Percentiles rank a stretch among this genome's conserved stretches.
These are phyloP conservation scores for Phytophthora citrophthora DNA, from an alignment of 352 stramenopile species.

Conservation along the genomic window DNA sequence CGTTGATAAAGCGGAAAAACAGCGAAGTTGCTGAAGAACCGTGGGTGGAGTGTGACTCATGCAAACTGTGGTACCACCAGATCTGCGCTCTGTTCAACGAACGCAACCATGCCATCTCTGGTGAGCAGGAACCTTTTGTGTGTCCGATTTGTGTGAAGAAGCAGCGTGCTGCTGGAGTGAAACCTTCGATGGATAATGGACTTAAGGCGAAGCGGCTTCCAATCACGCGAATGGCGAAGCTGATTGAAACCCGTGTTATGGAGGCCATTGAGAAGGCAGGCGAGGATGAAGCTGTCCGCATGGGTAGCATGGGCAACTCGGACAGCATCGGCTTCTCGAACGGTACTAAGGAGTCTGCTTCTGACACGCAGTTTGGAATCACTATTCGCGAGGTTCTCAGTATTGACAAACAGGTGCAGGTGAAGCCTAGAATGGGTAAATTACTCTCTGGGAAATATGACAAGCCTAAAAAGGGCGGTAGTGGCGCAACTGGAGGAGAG, in stretches of 20 bases:
- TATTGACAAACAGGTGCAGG: slow-evolving; percentile 89
- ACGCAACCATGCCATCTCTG: slow-evolving; percentile 95
- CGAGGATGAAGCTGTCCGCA: slow-evolving; percentile 78
- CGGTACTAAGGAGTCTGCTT: slow-evolving; percentile 66
- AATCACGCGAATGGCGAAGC: slow-evolving; percentile 84
- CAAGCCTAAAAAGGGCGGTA: slow-evolving; percentile 57
- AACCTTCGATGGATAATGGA: slow-evolving; percentile 81
- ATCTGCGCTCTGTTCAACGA: slow-evolving; percentile 99
- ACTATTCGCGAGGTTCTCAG: slow-evolving; percentile 88
- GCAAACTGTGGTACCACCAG: slow-evolving; percentile 99
- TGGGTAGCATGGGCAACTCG: slow-evolving; percentile 83
- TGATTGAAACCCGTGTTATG: slow-evolving; percentile 86
- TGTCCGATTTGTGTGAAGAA: slow-evolving; percentile 90
- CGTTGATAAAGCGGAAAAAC: slow-evolving; percentile 98
- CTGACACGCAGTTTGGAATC: slow-evolving; percentile 83
- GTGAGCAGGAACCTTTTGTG: slow-evolving; percentile 87
- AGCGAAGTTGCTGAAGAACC: slow-evolving; percentile 97
- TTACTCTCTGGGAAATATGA: slow-evolving; percentile 71
- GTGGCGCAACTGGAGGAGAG: slow-evolving; percentile 12
- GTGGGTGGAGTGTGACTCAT: slow-evolving; percentile 99
- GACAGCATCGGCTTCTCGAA: slow-evolving; percentile 84
- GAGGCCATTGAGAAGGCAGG: slow-evolving; percentile 75
- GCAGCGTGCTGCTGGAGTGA: slow-evolving; percentile 71
- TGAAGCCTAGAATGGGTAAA: slow-evolving; percentile 86
- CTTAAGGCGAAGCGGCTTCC: slow-evolving; percentile 81